Base-by-base conservation (phyloP, 257 asterid genomes). In the Nicotiana tomentosiformis region DNA sequence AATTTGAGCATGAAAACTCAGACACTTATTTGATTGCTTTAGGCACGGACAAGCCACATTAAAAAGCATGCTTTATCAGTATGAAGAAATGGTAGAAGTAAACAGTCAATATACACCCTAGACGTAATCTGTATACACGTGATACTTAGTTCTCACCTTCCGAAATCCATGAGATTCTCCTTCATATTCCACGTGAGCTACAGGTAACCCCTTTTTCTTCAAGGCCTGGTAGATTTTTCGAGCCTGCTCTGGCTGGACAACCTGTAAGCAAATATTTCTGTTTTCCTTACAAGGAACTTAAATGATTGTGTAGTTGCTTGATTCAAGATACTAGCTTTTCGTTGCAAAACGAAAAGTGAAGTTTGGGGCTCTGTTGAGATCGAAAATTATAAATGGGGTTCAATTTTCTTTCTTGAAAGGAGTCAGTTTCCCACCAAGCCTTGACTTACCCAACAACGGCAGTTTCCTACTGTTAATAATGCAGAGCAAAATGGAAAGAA, bases 81-180 rank as follows among this genome's bases (percentile, higher is more conserved):
- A 18, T 26, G 70, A n/a, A 26, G n/a, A 78, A 6, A 67, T 53
- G 66, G 7, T 57, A 33, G 67, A 16, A 46, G 30, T 37, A 33
- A 83, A 58, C 77, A 82, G 66, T 43, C 5, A 20, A 61, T 39
- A 65, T 20, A 53, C 23, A 8, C 84, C 23, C 18, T 39, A 74
- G 33, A 15, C 32, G 61, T 81, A 77, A 7, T 43, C 10, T 33
- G 53, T 53, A 65, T 26, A 61, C 17, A 86, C 26, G 26, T 32
- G 65, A 18, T 23, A 56, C 29, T 0, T 14, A 35, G 67, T 29
- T 58, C 62, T 30, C 85, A 94, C 99, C 98, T 91, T 93, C 81
- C 98, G 95, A 70, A 96, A 94, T 79, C 99, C 98, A 87, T 96
- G 98, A 56, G 92, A 97, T 82, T 96, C 99, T 56, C 98, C 98